These are phyloP conservation scores for Wickerhamomyces chambardii DNA, from an alignment of 805 yeast genomes.

Conservation along the genomic window DNA sequence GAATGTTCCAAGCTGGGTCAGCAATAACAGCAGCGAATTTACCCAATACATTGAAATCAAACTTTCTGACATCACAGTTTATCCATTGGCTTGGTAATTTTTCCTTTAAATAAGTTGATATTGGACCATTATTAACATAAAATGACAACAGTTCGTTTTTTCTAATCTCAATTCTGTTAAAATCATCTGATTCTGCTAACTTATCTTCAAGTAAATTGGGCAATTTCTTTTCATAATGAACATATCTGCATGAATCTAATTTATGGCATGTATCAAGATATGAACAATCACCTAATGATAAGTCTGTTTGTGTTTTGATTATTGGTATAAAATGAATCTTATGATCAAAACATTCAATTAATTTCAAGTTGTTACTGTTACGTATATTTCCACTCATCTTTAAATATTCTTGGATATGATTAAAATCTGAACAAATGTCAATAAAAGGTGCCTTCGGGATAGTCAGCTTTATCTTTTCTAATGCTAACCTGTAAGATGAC, in stretches of 20 bases:
- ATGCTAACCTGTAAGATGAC: conserved; percentile 29
- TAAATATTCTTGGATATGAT: conserved; percentile 9
- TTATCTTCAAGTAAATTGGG: conserved; percentile 20
- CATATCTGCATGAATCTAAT: conserved; percentile 66
- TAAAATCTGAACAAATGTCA: conserved; percentile 38
- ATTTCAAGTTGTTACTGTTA: conserved; percentile 17
- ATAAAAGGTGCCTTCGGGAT: conserved; percentile 33
- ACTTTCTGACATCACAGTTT: conserved; percentile 67
- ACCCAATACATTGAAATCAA: conserved; percentile 68
- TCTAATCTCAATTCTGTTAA: conserved; percentile 9
- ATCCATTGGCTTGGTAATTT: conserved; percentile 73
- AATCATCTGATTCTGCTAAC: conserved; percentile 11
- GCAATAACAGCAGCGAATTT: conserved; percentile 79
- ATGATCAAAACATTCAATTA: conserved; percentile 19
- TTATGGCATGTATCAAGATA: conserved; percentile 92
- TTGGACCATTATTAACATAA: conserved; percentile 24
- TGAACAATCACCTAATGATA: conserved; percentile 79
- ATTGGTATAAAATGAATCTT: conserved; percentile 49
- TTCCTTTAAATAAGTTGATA: conserved; percentile 22
- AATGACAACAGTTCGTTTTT: conserved; percentile 18
- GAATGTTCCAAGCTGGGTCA: conserved; percentile 97
- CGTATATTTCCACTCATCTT: conserved; percentile 9
- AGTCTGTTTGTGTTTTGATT: conserved; percentile 56
- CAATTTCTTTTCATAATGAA: conserved; percentile 54
- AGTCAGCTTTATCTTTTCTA: conserved; percentile 27